Base-by-base conservation (phyloP, 192 early-diverging fungal species). In the Podila minutissima region DNA sequence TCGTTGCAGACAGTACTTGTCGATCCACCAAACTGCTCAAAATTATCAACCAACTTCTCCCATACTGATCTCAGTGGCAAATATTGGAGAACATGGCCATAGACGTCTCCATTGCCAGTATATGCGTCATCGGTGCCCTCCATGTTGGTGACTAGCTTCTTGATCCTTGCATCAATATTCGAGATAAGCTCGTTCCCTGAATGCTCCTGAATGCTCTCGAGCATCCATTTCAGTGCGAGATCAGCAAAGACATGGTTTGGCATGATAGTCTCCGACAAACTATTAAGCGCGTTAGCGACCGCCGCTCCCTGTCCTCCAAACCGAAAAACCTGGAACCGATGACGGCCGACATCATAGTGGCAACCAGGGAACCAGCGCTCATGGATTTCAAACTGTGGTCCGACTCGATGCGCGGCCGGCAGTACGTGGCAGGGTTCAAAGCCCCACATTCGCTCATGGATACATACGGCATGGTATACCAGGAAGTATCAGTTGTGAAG, bases 281-380 rank as follows among this genome's bases (percentile, higher is more conserved):
- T 2, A 69, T 28, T 24, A 48, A 61, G 35, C 0, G 24, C 24
- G 9, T 50, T 19, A 3, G 17, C 29, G 29, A 29, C 29, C 29
- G 29, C 29, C 29, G 29, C 29, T 29, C 3, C 29, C 3, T 1
- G 29, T 29, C 29, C 29, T 29, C 29, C 29, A 29, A 3, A 29
- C 3, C 29, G 67, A 2, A 69, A 31, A 61, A 69, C 24, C 26
- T 29, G 58, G n/a, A 69, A 69, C 28, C 37, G 38, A 20, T 60
- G 67, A 15, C 67, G 67, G 5, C 67, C 67, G 5, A 69, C n/a
- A 69, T 69, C 67, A 26, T 69, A 69, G 58, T 69, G 67, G 59
- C 67, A 69, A 7, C 67, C 67, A 50, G 67, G 67, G 67, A 69
- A 69, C 67, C 67, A 69, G 6, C 59, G 41, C 59, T 69, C 67